Percentiles rank a stretch among this genome's conserved stretches.
These are phyloP conservation scores for Nepenthes gracilis DNA, from an alignment of 148 eudicot species.

Conservation along the genomic window DNA sequence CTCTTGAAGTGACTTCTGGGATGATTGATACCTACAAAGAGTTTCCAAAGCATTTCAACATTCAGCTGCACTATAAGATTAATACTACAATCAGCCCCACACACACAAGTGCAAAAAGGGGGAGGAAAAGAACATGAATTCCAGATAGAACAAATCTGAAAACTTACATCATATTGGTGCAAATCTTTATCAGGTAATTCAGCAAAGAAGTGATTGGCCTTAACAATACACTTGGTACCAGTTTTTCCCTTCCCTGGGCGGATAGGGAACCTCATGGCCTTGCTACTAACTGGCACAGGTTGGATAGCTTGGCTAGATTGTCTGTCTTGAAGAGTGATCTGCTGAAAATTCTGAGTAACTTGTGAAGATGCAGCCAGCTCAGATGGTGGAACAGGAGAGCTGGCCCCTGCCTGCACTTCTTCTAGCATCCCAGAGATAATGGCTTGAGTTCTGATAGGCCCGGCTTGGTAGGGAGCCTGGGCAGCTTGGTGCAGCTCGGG, in stretches of 20 bases:
- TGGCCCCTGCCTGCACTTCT: neutral
- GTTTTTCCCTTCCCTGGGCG: neutral
- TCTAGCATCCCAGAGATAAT: neutral
- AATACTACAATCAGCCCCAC: neutral
- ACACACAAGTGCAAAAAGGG: neutral
- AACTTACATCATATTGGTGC: neutral
- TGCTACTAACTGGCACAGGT: neutral
- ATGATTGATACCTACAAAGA: constrained; percentile 28
- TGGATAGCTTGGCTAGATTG: neutral
- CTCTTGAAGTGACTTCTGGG: constrained; percentile 27
- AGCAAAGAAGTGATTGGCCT: neutral
- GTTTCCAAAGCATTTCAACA: neutral
- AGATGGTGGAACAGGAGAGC: neutral
- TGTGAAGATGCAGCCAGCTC: neutral
- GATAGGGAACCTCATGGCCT: neutral
- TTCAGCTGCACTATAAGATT: too few species aligned
- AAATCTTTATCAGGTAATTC: neutral
- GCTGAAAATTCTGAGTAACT: neutral
- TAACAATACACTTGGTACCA: neutral
- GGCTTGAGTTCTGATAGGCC: neutral
- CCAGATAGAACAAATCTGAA: neutral
- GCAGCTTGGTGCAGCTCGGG: neutral
- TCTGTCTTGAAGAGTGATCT: neutral
- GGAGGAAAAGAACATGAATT: neutral
- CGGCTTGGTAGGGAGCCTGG: neutral